These are phyloP conservation scores for Diaporthe caulivora DNA, from an alignment of 2,329 filamentous ascomycete genomes.

Conservation along the genomic window DNA sequence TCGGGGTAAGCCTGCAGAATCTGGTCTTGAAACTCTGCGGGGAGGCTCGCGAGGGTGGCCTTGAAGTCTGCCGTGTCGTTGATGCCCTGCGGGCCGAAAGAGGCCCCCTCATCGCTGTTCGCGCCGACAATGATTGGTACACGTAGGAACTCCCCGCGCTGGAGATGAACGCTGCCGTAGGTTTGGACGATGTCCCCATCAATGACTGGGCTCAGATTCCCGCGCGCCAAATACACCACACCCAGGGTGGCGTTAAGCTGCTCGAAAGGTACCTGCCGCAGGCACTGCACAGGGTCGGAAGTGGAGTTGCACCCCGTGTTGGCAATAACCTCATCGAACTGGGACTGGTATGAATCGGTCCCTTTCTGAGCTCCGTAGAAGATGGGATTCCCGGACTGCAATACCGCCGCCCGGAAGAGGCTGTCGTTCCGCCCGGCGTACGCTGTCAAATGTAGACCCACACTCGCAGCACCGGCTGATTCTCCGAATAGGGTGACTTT, in stretches of 20 bases:
- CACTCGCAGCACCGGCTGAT: constrained; percentile 60
- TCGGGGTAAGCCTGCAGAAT: constrained; percentile 10
- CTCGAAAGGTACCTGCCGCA: constrained; percentile 47
- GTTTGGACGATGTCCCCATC: background rate
- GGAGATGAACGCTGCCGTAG: constrained; percentile 2
- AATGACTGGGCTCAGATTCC: constrained; percentile 2
- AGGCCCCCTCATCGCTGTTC: constrained; percentile 48
- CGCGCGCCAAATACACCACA: background rate
- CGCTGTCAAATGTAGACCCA: constrained; percentile 59
- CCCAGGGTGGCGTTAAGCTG: constrained; percentile 47
- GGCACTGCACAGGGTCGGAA: constrained; percentile 41
- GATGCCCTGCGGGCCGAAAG: constrained; percentile 9
- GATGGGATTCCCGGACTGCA: constrained; percentile 28
- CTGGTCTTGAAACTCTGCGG: background rate
- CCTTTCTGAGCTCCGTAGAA: constrained; percentile 2
- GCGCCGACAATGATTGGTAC: constrained; percentile 12
- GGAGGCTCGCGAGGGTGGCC: constrained; percentile 14
- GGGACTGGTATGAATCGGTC: background rate
- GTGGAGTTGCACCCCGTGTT: constrained; percentile 19
- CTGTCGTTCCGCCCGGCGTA: constrained; percentile 54
- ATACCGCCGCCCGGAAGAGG: constrained; percentile 33
- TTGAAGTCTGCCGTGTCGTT: constrained; percentile 35
- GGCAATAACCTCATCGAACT: constrained; percentile 15
- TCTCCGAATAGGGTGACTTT: constrained; percentile 64
- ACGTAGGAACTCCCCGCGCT: constrained; percentile 2